Evolutionary conservation across 2,329 filamentous ascomycete genomes (phyloP), one percentile per base, ranked within the genome.

Genomic region (Hymenoscyphus fraxineus): DNA sequence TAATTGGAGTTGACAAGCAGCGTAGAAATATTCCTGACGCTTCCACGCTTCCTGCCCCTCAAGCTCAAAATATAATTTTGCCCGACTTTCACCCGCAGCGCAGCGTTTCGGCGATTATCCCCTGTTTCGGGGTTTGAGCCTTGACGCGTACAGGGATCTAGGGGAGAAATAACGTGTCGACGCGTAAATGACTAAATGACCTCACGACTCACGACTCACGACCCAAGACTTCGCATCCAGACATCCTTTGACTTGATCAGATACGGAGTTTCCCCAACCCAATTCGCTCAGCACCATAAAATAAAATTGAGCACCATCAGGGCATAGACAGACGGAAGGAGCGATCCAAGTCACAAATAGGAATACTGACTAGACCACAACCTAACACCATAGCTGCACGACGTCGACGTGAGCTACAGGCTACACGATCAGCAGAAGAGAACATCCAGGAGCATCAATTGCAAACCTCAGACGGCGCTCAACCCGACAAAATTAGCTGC

Each of bases 401-500:
- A 27, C 27, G 27, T 27, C 27, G 27, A 27, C 27, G 27, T 27
- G 27, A 3, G 27, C 27, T 27, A 27, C 27, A 27, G 27, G 27
- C 27, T 27, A 27, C 27, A 3, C 27, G 27, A 3, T 27, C 27
- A 27, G 27, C 27, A 27, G 27, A 27, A 27, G 27, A 27, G 27
- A 27, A 27, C 27, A 27, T 27, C 27, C 27, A 27, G 27, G 27
- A 27, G 2, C 27, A 27, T 27, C 27, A 27, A 27, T 27, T 27
- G 27, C 27, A 27, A 27, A 27, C 27, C 27, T 27, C 27, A 27
- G 27, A 27, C 27, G 27, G 27, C 13, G 47, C 19, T 60, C 56
- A 65, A 61, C 64, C 22, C 40, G 47, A 15, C 56, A 60, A 58
- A 60, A 39, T 65, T 60, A 60, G 65, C 38, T 55, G 55, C 19